Conservation (phyloP, 75 land plant genomes). For the Selaginella tamariscina region DNA sequence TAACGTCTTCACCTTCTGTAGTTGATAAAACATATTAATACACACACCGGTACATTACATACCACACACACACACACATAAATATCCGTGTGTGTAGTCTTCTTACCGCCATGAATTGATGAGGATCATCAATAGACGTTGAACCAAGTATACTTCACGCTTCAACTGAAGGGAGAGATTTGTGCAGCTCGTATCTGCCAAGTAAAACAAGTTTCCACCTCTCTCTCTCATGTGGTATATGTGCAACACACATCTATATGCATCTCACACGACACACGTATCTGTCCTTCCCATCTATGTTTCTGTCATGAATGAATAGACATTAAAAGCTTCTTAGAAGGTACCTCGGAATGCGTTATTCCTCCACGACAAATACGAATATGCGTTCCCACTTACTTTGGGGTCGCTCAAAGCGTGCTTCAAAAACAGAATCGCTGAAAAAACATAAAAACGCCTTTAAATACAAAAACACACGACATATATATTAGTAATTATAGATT, state of each 20-base stretch:
- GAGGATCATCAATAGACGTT: conserved; percentile 84
- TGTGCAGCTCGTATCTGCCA: conserved; percentile 72
- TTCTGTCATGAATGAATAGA: no score
- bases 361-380: conserved; percentile 82
- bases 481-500: no score
- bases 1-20: neutral
- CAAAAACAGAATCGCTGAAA: conserved; percentile 61
- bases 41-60: no score
- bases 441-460: neutral
- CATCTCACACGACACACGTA: no score
- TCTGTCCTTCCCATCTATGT: no score
- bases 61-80: no score
- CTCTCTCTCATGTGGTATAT: no score
- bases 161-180: conserved; percentile 64
- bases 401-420: conserved; percentile 65
- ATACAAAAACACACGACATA: no score
- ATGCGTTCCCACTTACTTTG: conserved; percentile 76
- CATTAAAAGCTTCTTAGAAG: neutral
- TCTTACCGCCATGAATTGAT: conserved; percentile 71
- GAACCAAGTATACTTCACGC: conserved; percentile 83
- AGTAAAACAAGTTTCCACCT: conserved; percentile 1
- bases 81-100: no score
- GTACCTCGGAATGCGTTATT: conserved; percentile 92
- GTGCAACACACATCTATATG: no score
- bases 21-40: neutral